Conservation (phyloP, 805 yeast species). For the Saccharomyces kudriavzevii region DNA sequence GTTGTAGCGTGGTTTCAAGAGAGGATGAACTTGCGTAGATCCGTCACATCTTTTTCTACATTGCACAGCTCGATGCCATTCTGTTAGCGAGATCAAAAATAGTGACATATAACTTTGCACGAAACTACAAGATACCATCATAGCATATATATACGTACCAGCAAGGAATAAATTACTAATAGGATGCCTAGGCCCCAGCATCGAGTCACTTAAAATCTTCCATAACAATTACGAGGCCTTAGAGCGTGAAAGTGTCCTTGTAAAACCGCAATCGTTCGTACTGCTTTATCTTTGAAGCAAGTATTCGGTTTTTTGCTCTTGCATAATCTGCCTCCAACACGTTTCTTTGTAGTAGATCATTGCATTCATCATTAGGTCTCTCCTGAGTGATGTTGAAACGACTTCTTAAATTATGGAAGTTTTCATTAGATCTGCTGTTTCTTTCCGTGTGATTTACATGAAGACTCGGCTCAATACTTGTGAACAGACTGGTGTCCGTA, state of each 20-base stretch:
- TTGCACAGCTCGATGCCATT: not conserved
- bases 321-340: slow-evolving; percentile 13
- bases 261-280: slow-evolving; percentile 20
- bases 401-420: not conserved
- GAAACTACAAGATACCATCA: not conserved
- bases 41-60: not conserved
- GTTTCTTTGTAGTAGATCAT: slow-evolving; percentile 7
- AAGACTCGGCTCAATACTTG: slow-evolving; percentile 9
- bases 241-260: slow-evolving; percentile 24
- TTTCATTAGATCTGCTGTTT: not conserved
- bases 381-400: not conserved
- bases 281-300: slow-evolving; percentile 16
- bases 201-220: too few species aligned
- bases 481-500: slow-evolving; percentile 22
- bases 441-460: not conserved
- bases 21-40: not conserved
- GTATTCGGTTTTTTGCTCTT: slow-evolving; percentile 12
- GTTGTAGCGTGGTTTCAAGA: not conserved
- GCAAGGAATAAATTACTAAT: not conserved
- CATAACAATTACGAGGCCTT: not conserved
- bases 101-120: not conserved
- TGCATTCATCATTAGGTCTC: not conserved
- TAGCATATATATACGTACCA: not conserved
- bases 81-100: not conserved
- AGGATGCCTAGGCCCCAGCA: not conserved